Evolutionary conservation across 1,139 yeast genomes (phyloP).

Genomic region (Kluyveromyces marxianus): DNA sequence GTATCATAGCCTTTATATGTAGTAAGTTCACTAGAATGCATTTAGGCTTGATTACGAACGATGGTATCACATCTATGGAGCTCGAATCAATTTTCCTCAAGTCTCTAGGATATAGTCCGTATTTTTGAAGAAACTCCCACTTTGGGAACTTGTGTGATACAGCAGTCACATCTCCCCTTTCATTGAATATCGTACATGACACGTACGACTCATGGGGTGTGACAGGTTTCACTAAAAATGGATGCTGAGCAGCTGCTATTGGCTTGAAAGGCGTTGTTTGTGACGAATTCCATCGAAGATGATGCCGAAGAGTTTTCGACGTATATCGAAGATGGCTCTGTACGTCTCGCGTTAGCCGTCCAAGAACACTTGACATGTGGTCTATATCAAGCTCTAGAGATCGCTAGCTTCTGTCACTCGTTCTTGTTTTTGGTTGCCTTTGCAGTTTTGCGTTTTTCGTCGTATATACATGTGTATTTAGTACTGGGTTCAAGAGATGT

Average conservation of each 20-base stretch:
- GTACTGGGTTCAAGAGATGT: too few species aligned
- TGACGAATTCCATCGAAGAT: constrained; percentile 6
- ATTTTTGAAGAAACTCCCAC: constrained; percentile 62
- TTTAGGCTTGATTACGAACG: constrained; percentile 63
- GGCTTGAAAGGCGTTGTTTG: constrained; percentile 7
- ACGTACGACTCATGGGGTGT: constrained; percentile 52
- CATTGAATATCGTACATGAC: constrained; percentile 75
- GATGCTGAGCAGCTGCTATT: constrained; percentile 9
- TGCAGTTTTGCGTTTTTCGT: too few species aligned
- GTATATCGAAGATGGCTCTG: not conserved
- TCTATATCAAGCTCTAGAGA: too few species aligned
- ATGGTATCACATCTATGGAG: constrained; percentile 81
- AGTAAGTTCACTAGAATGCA: constrained; percentile 74
- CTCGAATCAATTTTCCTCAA: constrained; percentile 81
- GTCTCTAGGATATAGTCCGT: constrained; percentile 66
- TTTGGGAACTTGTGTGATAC: constrained; percentile 75
- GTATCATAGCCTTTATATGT: constrained; percentile 81
- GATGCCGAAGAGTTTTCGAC: not conserved
- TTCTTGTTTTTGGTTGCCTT: too few species aligned
- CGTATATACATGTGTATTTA: too few species aligned
- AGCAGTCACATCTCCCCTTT: constrained; percentile 61
- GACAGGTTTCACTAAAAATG: constrained; percentile 41
- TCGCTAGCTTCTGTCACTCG: too few species aligned
- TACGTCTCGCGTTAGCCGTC: not conserved
- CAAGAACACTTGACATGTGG: too few species aligned